Conservation (phyloP, 148 eudicot species). For the Tetragonia tetragonoides region DNA sequence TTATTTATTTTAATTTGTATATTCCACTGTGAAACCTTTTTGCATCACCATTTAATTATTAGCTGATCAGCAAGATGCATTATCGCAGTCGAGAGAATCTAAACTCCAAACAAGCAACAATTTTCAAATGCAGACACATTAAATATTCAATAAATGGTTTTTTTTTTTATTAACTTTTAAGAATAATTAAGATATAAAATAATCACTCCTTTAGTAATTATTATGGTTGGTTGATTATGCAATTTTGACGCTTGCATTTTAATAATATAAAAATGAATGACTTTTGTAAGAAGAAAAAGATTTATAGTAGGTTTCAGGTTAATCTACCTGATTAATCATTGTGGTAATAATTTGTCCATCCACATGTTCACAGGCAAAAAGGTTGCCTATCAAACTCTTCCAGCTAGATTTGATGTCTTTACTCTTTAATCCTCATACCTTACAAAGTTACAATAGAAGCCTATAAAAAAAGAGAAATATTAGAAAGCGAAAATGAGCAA, state of each 20-base stretch:
- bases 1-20: too few species aligned
- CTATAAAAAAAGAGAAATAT: neutral
- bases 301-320: neutral
- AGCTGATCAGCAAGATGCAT: neutral
- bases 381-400: slow-evolving; percentile 16
- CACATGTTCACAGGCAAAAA: slow-evolving; percentile 19
- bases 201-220: neutral
- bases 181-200: too few species aligned
- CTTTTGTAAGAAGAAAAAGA: neutral
- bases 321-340: slow-evolving; percentile 26
- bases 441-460: neutral
- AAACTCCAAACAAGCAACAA: neutral
- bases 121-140: neutral
- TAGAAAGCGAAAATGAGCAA: too few species aligned
- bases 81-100: slow-evolving; percentile 1
- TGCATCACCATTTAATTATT: too few species aligned
- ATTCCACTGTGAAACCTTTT: too few species aligned
- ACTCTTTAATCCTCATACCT: neutral
- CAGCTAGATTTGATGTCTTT: slow-evolving; percentile 16
- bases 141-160: too few species aligned
- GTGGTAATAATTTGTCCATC: slow-evolving; percentile 23
- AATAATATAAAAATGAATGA: too few species aligned
- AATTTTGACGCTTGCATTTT: too few species aligned
- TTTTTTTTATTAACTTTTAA: too few species aligned
- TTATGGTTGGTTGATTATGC: neutral